Conservation (phyloP, 2,329 filamentous ascomycete species). For the Botrytis medusae region DNA sequence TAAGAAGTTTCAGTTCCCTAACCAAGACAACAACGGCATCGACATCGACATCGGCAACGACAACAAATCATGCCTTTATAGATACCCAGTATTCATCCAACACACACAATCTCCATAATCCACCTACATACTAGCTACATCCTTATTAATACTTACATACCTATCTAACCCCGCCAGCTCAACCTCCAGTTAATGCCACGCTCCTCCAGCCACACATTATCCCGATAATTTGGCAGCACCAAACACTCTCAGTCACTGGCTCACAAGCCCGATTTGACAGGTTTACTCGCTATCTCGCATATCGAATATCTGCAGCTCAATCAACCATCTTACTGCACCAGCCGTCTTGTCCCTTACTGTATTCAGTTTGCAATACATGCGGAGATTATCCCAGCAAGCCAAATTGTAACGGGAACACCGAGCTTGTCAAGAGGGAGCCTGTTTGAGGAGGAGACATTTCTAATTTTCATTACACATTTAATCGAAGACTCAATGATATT, state of each 20-base stretch:
- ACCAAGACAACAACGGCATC: neutral
- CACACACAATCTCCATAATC: neutral
- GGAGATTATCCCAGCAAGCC: constrained; percentile 5
- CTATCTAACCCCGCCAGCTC: constrained; percentile 14
- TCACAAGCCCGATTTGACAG: neutral
- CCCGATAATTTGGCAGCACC: neutral
- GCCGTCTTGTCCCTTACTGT: neutral
- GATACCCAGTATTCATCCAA: neutral
- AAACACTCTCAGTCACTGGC: neutral
- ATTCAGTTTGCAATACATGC: neutral
- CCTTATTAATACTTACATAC: neutral
- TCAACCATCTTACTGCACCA: neutral
- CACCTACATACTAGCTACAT: neutral
- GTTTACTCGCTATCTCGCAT: neutral
- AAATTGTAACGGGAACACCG: constrained; percentile 6
- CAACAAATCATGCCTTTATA: neutral
- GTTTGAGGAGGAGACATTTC: neutral
- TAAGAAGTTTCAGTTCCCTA: neutral
- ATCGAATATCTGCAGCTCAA: neutral
- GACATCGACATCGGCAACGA: neutral
- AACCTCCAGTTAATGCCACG: neutral
- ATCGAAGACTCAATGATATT: neutral
- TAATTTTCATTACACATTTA: neutral
- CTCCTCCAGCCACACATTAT: constrained; percentile 15
- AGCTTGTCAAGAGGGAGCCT: neutral